A percentile compares a stretch with the other conserved stretches of the same genome.
Conservation (phyloP, 2,329 filamentous ascomycete genomes). For the Helotiales sp. region DNA sequence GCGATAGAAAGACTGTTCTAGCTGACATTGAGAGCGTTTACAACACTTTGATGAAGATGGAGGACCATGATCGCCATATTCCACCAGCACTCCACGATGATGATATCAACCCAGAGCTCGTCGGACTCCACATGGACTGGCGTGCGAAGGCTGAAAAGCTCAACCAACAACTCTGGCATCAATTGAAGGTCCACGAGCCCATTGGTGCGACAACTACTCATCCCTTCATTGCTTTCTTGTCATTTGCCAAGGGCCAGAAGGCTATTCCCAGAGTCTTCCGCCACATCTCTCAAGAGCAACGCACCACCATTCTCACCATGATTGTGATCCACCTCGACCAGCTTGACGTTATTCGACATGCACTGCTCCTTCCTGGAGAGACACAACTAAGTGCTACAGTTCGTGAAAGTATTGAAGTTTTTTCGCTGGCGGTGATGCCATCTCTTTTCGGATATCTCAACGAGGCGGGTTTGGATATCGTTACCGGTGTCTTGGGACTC, state of each 20-base stretch:
- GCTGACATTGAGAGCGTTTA: conserved; percentile 91
- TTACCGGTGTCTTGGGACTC: conserved; percentile 86
- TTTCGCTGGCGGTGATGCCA: conserved; percentile 86
- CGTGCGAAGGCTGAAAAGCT: conserved; percentile 70
- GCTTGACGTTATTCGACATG: conserved; percentile 85
- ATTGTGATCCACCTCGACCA: conserved; percentile 92
- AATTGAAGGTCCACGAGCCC: conserved; percentile 91
- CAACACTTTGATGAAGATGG: conserved; percentile 85
- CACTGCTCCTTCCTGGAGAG: conserved; percentile 75
- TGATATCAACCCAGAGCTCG: conserved; percentile 68
- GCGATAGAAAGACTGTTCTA: conserved; percentile 82
- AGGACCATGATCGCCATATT: conserved; percentile 86
- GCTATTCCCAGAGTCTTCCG: conserved; percentile 93
- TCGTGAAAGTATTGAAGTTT: conserved; percentile 91
- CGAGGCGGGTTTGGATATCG: conserved; percentile 87
- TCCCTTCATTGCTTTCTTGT: conserved; percentile 95
- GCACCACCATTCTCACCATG: conserved; percentile 93
- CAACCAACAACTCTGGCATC: conserved; percentile 81
- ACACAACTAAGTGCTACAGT: conserved; percentile 73
- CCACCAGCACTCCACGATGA: conserved; percentile 70
- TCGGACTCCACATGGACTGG: conserved; percentile 81
- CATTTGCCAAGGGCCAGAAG: conserved; percentile 95
- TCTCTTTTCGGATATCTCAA: conserved; percentile 88
- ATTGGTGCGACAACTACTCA: conserved; percentile 79
- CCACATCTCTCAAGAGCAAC: conserved; percentile 89